Evolutionary conservation across 192 early-diverging fungal species (phyloP).

Genomic region (Phlyctochytrium arcticum): DNA sequence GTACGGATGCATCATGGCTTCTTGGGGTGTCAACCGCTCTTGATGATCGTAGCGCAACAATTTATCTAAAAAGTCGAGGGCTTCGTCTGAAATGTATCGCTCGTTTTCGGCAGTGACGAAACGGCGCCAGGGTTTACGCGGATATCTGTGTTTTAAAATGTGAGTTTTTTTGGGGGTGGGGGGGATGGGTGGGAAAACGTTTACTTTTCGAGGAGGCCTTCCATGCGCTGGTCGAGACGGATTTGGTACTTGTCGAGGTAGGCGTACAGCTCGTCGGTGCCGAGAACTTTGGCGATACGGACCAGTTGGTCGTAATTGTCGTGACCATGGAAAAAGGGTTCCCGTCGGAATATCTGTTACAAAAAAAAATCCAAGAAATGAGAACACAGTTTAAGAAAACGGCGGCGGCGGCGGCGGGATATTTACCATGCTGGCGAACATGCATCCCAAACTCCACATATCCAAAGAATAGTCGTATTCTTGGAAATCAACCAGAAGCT

Average conservation of each 20-base stretch:
- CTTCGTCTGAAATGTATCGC: slow-evolving; percentile 75
- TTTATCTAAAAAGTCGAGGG: slow-evolving; percentile 85
- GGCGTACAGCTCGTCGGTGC: slow-evolving; percentile 89
- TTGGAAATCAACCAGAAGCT: slow-evolving; percentile 96
- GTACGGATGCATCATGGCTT: slow-evolving; percentile 90
- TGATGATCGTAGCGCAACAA: slow-evolving; percentile 92
- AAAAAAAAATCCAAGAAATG: no score
- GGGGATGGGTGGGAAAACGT: background rate
- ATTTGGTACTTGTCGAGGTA: slow-evolving; percentile 97
- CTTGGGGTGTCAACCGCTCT: slow-evolving; percentile 78
- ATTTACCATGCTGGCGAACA: slow-evolving; percentile 99
- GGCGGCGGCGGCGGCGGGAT: no score
- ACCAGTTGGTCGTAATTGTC: slow-evolving; percentile 99
- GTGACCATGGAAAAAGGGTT: slow-evolving; percentile 98
- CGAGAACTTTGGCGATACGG: slow-evolving; percentile 96
- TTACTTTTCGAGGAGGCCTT: slow-evolving; percentile 86
- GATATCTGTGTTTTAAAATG: slow-evolving; percentile 52
- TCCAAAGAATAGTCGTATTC: slow-evolving; percentile 99
- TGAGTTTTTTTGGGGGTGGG: background rate
- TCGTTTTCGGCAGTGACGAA: slow-evolving; percentile 85
- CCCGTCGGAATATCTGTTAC: slow-evolving; percentile 97
- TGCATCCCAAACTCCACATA: slow-evolving; percentile 99
- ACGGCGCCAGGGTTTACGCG: slow-evolving; percentile 79
- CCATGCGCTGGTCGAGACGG: slow-evolving; percentile 83
- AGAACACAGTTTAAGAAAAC: no score